Percentiles rank a stretch among this genome's conserved stretches.
These are phyloP conservation scores for Phaeophleospora eucalypticola DNA, from an alignment of 2,329 filamentous ascomycete species.

Conservation along the genomic window DNA sequence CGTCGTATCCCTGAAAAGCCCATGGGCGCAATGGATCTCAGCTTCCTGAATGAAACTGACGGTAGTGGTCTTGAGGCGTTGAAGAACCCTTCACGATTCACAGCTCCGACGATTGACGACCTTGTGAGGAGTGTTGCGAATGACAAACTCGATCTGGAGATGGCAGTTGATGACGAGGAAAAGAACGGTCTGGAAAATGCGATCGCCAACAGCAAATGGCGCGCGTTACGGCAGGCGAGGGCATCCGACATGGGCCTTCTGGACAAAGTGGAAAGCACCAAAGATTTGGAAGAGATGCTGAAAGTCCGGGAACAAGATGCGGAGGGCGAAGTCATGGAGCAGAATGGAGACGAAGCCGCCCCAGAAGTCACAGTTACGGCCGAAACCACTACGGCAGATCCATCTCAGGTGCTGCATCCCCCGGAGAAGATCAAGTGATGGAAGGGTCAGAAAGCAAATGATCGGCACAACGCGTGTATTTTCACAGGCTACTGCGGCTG, in stretches of 20 bases:
- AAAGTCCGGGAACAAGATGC: slow-evolving; percentile 5
- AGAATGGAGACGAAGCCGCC: slow-evolving; percentile 15
- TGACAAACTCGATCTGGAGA: slow-evolving; percentile 81
- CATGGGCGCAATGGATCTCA: slow-evolving; percentile 69
- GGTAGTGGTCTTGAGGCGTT: slow-evolving; percentile 64
- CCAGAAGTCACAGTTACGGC: slow-evolving; percentile 5
- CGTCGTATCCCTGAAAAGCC: slow-evolving; percentile 66
- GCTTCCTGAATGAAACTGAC: slow-evolving; percentile 69
- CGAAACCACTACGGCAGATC: neutral
- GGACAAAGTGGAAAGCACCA: slow-evolving; percentile 81
- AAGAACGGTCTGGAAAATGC: slow-evolving; percentile 59
- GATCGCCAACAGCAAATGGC: slow-evolving; percentile 87
- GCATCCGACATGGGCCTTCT: slow-evolving; percentile 70
- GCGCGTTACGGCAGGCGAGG: slow-evolving; percentile 75
- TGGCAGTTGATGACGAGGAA: slow-evolving; percentile 64
- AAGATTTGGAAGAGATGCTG: slow-evolving; percentile 53
- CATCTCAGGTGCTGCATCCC: neutral
- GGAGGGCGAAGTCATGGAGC: slow-evolving; percentile 11
- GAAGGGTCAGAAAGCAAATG: slow-evolving; percentile 4
- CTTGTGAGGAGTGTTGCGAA: slow-evolving; percentile 71
- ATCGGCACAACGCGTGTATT: slow-evolving; percentile 1
- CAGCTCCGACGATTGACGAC: slow-evolving; percentile 63
- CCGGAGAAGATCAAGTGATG: neutral
- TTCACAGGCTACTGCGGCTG: neutral
- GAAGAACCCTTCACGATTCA: slow-evolving; percentile 60